Percentiles rank a stretch among this genome's conserved stretches.
Evolutionary conservation across 148 eudicot species (phyloP).

Genomic region (Nyssa sinensis): DNA sequence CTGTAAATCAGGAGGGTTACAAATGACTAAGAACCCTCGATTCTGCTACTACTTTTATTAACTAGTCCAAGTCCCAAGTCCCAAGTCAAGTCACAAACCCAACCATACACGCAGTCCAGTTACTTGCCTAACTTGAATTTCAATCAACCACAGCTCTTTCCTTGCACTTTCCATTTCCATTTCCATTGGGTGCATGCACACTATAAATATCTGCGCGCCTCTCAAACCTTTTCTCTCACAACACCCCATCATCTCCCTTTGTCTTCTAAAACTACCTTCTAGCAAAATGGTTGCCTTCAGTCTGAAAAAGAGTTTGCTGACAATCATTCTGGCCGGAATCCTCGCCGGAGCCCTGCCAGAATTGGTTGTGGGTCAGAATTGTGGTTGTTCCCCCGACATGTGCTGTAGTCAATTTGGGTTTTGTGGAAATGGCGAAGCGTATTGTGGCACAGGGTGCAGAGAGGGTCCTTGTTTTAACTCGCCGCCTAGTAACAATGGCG

Average conservation of each 20-base stretch:
- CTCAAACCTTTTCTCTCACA: background rate
- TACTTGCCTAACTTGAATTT: background rate
- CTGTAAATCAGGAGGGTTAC: too few relatives aligned
- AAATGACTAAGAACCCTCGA: too few relatives aligned
- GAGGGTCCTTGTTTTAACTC: constrained; percentile 38
- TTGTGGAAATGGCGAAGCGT: constrained; percentile 43
- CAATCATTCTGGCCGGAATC: constrained; percentile 11
- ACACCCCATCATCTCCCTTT: too few relatives aligned
- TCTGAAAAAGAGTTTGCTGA: background rate
- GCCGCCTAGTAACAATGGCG: constrained; percentile 11
- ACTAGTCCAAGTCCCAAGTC: too few relatives aligned
- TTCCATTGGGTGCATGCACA: too few relatives aligned
- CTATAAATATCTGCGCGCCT: background rate
- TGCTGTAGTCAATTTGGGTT: constrained; percentile 60
- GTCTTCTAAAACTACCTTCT: background rate
- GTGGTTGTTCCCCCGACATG: constrained; percentile 29
- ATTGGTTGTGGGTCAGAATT: constrained; percentile 33
- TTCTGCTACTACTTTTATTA: too few relatives aligned
- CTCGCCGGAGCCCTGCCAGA: constrained; percentile 18
- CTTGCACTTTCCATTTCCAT: background rate
- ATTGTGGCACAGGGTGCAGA: constrained; percentile 56
- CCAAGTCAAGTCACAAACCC: too few relatives aligned
- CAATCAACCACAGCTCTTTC: too few relatives aligned
- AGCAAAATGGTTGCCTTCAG: background rate
- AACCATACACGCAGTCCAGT: background rate